Evolutionary conservation across 331 rosid species (phyloP).

Genomic region (Malus hybrid): DNA sequence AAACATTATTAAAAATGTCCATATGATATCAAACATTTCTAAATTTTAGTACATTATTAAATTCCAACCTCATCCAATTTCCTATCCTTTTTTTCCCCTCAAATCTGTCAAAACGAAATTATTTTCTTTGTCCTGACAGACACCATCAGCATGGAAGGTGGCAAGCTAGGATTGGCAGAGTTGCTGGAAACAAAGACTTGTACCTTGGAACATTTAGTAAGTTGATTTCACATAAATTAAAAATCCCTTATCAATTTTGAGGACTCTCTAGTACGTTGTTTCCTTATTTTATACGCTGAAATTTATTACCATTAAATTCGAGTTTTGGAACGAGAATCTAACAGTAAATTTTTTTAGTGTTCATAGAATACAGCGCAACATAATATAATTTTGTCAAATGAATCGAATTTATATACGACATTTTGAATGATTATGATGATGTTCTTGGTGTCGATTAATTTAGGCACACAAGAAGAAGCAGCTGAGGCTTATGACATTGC

Average conservation of each 20-base stretch:
- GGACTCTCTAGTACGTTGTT: no score
- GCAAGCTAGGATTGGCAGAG: constrained; percentile 99
- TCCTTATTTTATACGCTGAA: no score
- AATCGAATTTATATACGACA: neutral
- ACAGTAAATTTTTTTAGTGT: no score
- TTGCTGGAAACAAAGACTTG: constrained; percentile 96
- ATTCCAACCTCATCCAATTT: neutral
- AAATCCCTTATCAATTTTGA: neutral
- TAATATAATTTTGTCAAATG: no score
- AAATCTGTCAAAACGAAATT: neutral
- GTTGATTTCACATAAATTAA: neutral
- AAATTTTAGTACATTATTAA: neutral
- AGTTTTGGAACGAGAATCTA: no score
- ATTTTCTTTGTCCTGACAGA: constrained; percentile 34
- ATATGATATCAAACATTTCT: neutral
- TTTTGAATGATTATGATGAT: neutral
- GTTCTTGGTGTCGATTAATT: neutral
- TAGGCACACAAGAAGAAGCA: constrained; percentile 99
- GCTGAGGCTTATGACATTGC: constrained; percentile 99
- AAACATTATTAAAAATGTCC: constrained; percentile 2
- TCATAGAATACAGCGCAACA: no score
- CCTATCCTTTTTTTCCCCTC: neutral
- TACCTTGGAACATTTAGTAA: constrained; percentile 58
- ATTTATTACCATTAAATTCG: no score
- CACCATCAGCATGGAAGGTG: constrained; percentile 99